Conservation (phyloP, 106 monocot genomes). For the Ottelia alismoides region DNA sequence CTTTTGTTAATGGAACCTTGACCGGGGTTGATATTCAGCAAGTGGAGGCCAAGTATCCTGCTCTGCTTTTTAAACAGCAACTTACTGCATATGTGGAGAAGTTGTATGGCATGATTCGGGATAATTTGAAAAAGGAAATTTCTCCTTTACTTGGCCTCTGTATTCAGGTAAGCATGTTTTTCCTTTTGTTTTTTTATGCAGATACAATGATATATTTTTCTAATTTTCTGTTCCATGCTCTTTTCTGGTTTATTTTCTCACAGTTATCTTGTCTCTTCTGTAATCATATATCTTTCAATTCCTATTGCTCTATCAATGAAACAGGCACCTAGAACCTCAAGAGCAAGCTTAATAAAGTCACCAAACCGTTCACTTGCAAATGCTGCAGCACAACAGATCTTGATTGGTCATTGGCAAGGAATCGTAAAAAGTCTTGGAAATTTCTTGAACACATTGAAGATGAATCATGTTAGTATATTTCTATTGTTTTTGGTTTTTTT, state of each 20-base stretch:
- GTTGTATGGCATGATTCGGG: conserved; percentile 98
- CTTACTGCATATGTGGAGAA: conserved; percentile 99
- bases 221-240: too few species aligned
- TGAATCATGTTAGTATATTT: conserved; percentile 71
- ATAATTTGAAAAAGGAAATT: conserved; percentile 99
- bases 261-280: too few species aligned
- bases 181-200: too few species aligned
- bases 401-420: conserved; percentile 99
- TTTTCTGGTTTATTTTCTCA: too few species aligned
- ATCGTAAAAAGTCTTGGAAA: conserved; percentile 77
- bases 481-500: too few species aligned
- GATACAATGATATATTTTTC: too few species aligned
- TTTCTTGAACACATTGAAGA: conserved; percentile 78
- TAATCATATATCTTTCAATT: too few species aligned
- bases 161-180: too few species aligned
- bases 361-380: conserved; percentile 55
- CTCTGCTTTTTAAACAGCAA: conserved; percentile 94
- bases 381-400: conserved; percentile 54
- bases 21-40: conserved; percentile 58
- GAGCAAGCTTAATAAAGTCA: conserved; percentile 85
- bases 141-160: conserved; percentile 89
- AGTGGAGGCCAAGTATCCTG: conserved; percentile 99
- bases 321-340: conserved; percentile 87
- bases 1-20: conserved; percentile 63
- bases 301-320: too few species aligned